Evolutionary conservation across 805 yeast species (phyloP).

Genomic region (Pichia gijzeniarum): DNA sequence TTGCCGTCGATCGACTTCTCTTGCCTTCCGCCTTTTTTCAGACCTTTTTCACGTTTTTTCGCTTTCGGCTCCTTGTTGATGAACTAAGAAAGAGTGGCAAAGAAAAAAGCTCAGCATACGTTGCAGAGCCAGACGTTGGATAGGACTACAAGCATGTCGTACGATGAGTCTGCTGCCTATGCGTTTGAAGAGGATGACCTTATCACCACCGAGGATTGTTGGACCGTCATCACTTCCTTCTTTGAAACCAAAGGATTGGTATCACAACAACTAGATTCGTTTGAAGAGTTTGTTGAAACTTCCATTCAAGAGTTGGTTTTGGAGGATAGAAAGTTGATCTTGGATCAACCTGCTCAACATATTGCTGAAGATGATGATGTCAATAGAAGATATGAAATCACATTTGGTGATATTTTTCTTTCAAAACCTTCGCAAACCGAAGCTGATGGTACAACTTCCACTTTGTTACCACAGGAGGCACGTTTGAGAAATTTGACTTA

Average conservation of each 20-base stretch:
- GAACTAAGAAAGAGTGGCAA: too few species aligned
- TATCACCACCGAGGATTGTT: constrained; percentile 97
- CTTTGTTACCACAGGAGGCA: constrained; percentile 97
- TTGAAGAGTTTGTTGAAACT: constrained; percentile 94
- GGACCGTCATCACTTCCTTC: constrained; percentile 96
- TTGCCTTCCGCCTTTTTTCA: too few species aligned
- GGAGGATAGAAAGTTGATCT: constrained; percentile 88
- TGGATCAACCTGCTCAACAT: constrained; percentile 98
- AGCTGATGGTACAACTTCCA: constrained; percentile 99
- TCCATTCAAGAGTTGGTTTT: constrained; percentile 95
- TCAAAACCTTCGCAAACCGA: constrained; percentile 98
- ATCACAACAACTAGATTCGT: constrained; percentile 96
- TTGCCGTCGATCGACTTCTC: too few species aligned
- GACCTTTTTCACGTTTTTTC: too few species aligned
- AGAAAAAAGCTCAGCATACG: too few species aligned
- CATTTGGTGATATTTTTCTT: constrained; percentile 95
- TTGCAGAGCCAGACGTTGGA: too few species aligned
- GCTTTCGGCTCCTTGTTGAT: too few species aligned
- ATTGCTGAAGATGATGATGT: constrained; percentile 84
- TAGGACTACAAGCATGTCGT: constrained; percentile 9
- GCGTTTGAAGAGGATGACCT: constrained; percentile 45
- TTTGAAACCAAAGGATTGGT: constrained; percentile 96
- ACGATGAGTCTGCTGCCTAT: constrained; percentile 12
- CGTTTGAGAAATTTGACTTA: constrained; percentile 93
- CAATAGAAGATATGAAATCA: constrained; percentile 88